Evolutionary conservation across 495 filamentous ascomycete genomes (phyloP).

Genomic region (Chlorociboria aeruginascens): DNA sequence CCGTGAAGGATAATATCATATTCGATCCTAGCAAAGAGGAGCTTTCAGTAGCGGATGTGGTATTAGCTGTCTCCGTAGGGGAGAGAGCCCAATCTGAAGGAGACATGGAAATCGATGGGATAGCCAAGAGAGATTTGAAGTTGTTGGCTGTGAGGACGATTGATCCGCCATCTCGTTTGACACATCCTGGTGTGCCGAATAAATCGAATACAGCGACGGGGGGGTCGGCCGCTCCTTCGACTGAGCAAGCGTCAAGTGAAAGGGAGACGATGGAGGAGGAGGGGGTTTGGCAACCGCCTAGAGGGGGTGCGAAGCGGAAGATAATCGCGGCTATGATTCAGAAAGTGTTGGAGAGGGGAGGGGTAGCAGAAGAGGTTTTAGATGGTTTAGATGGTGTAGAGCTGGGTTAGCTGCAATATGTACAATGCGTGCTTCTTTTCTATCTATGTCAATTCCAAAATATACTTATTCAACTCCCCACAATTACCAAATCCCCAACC

Average conservation of each 20-base stretch:
- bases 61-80: constrained; percentile 66
- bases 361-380: constrained; percentile 76
- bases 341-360: constrained; percentile 54
- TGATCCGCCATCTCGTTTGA: constrained; percentile 58
- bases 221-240: constrained; percentile 24
- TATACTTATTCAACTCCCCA: not conserved
- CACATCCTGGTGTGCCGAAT: constrained; percentile 47
- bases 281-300: constrained; percentile 67
- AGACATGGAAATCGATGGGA: constrained; percentile 20
- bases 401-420: constrained; percentile 21
- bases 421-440: not conserved
- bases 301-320: constrained; percentile 61
- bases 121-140: constrained; percentile 22
- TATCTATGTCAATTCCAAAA: not conserved
- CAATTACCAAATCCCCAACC: constrained; percentile 49
- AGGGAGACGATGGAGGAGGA: constrained; percentile 45
- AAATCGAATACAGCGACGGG: constrained; percentile 52
- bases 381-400: constrained; percentile 58
- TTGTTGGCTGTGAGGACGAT: constrained; percentile 55
- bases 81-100: constrained; percentile 21
- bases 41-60: constrained; percentile 79
- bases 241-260: constrained; percentile 27
- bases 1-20: constrained; percentile 76
- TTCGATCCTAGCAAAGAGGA: constrained; percentile 89
- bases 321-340: constrained; percentile 55